phyloP scores from a whole-genome alignment of 2,329 filamentous ascomycete genomes.

The Pseudohalonectria lignicola region DNA sequence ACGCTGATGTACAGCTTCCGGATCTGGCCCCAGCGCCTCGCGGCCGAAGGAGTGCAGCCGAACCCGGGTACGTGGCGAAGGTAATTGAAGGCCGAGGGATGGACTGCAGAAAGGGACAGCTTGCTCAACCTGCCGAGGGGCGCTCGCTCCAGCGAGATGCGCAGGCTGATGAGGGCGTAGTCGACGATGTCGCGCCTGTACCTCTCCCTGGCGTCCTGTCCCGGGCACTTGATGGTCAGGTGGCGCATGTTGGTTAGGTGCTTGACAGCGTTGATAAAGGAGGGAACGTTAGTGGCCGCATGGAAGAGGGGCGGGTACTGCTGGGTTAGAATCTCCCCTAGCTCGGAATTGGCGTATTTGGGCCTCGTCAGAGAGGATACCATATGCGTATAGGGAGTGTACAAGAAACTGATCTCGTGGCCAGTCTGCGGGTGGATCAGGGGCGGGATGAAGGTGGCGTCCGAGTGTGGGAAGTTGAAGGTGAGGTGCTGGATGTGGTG shows the following conservation, averaged over 20 bases:
- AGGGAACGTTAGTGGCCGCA: conserved; percentile 75
- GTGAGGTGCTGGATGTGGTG: conserved; percentile 67
- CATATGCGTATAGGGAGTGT: conserved; percentile 63
- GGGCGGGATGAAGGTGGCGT: conserved; percentile 76
- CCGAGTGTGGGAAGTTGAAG: conserved; percentile 61
- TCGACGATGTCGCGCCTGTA: conserved; percentile 73
- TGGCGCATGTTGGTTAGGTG: conserved; percentile 60
- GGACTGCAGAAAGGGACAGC: conserved; percentile 62
- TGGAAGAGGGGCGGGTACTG: conserved; percentile 88
- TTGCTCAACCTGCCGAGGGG: conserved; percentile 54
- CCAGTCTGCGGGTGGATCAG: conserved; percentile 69
- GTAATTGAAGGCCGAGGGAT: conserved; percentile 67
- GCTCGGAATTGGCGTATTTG: conserved; percentile 70
- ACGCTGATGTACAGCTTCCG: conserved; percentile 61
- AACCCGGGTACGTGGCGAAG: conserved; percentile 65
- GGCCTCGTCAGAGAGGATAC: conserved; percentile 51
- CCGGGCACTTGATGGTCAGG: conserved; percentile 66
- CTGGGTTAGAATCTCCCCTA: conserved; percentile 71
- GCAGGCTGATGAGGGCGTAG: conserved; percentile 78
- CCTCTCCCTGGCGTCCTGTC: conserved; percentile 55
- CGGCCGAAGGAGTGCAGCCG: conserved; percentile 61
- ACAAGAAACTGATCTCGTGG: conserved; percentile 69
- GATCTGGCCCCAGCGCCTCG: conserved; percentile 68
- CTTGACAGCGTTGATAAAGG: conserved; percentile 67
- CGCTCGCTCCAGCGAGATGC: conserved; percentile 70